Base-by-base conservation (phyloP, 805 yeast species). In the Starmerella bacillaris region DNA sequence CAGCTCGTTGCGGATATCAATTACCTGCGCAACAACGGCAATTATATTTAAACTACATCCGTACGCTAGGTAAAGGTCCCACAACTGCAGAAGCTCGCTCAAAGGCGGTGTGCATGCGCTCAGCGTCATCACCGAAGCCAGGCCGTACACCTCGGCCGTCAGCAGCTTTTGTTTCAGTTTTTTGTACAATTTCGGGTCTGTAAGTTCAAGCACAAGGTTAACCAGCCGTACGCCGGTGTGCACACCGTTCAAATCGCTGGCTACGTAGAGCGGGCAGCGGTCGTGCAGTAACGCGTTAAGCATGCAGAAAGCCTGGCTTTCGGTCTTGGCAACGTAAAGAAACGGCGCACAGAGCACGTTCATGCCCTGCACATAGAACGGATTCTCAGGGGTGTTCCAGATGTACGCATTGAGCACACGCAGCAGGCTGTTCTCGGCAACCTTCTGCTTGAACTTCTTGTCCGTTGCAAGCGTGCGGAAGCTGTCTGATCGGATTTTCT, bases 11-110 rank as follows among this genome's bases (percentile, higher is more conserved):
- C 94, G 60, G 39, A 77, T 73, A 28, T 75, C 60, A 4, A 78
- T 71, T 17, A 83, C 57, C 51, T 79, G 93, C 2, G 94, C 86
- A 6, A 82, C 79, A 3, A 83, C 70, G 45, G 82, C 77, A 26
- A 84, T 59, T 20, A 84, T 67, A 55, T 84, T 83, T 73, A 82
- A 66, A 49, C 84, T 94, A 15, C 78, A 70, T 0, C 95, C 95
- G 48, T 79, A 83, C 3, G 94, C 92, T 55, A 83, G 77, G 46
- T 82, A 57, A 44, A 83, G 78, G 53, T 83, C 95, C 95, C 95
- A 83, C 14, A 83, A 61, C 38, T 72, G 68, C 26, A 83, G 56
- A 1, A 78, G 78, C 42, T 83, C 80, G 21, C 61, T 58, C 30
- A 84, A 59, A 0, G 94, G 84, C 7, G 92, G 92, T 4, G 92